Conservation (phyloP, 495 filamentous ascomycete genomes). For the Penicillium chermesinum region DNA sequence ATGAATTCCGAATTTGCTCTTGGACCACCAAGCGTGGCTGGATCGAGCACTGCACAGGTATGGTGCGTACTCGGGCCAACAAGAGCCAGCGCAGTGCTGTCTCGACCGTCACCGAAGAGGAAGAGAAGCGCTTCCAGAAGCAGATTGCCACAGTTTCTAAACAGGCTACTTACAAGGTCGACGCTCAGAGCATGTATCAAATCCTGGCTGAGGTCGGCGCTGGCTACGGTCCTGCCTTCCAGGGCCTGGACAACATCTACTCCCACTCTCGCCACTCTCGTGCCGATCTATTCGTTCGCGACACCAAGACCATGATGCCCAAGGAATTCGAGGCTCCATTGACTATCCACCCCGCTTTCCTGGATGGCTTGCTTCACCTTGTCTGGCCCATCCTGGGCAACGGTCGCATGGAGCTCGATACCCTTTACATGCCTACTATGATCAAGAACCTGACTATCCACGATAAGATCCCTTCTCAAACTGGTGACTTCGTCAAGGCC, state of each 20-base stretch:
- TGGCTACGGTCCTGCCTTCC: slow-evolving; percentile 19
- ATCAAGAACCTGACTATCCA: slow-evolving; percentile 29
- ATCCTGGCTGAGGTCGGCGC: slow-evolving; percentile 21
- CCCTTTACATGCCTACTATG: slow-evolving; percentile 40
- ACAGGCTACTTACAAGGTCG: slow-evolving; percentile 16
- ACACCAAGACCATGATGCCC: slow-evolving; percentile 25
- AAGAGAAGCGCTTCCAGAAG: slow-evolving; percentile 8
- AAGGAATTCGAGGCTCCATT: slow-evolving; percentile 23
- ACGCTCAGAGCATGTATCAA: slow-evolving; percentile 19
- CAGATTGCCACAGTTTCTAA: slow-evolving; percentile 9
- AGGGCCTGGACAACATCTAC: slow-evolving; percentile 21
- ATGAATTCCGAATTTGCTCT: slow-evolving; percentile 34
- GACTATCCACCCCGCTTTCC: slow-evolving; percentile 24
- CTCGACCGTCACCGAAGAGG: slow-evolving; percentile 9
- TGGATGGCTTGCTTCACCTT: slow-evolving; percentile 25
- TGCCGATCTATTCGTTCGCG: slow-evolving; percentile 21
- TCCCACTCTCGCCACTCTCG: slow-evolving; percentile 12
- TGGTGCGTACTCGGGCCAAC: slow-evolving; percentile 13
- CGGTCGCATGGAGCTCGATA: slow-evolving; percentile 33
- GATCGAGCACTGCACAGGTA: slow-evolving; percentile 35
- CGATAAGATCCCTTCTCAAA: slow-evolving; percentile 14
- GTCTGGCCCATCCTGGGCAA: slow-evolving; percentile 40
- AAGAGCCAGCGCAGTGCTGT: slow-evolving; percentile 15
- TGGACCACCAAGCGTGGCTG: slow-evolving; percentile 27
- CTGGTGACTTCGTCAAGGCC: slow-evolving; percentile 26